A percentile compares a stretch with the other conserved stretches of the same genome.
These are phyloP conservation scores for Leishmania lainsoni DNA, from an alignment of 208 protist genomes.

Conservation along the genomic window DNA sequence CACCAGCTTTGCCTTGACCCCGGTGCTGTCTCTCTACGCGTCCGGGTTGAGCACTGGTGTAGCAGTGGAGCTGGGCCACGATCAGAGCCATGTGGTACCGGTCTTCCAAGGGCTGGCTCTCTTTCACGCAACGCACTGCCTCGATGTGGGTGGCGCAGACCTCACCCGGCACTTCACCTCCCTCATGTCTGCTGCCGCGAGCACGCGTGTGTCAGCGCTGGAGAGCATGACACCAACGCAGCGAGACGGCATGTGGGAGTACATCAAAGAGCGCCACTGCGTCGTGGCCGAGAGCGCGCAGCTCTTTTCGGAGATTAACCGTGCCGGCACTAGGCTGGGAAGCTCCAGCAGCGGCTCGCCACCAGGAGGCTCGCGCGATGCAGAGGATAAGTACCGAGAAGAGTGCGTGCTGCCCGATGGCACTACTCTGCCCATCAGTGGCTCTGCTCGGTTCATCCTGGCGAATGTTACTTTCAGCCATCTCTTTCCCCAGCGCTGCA, in stretches of 20 bases:
- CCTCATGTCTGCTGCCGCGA: slow-evolving; percentile 19
- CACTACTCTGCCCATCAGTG: slow-evolving; percentile 60
- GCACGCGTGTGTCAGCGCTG: slow-evolving; percentile 37
- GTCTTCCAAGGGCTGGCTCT: slow-evolving; percentile 97
- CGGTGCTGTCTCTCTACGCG: slow-evolving; percentile 90
- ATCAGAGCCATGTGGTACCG: slow-evolving; percentile 97
- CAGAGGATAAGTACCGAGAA: slow-evolving; percentile 38
- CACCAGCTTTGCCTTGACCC: slow-evolving; percentile 73
- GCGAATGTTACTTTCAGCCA: slow-evolving; percentile 82
- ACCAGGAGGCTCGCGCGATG: slow-evolving; percentile 2
- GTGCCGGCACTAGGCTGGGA: background rate
- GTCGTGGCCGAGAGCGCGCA: slow-evolving; percentile 38
- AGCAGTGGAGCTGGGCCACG: slow-evolving; percentile 96
- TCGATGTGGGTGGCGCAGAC: slow-evolving; percentile 82
- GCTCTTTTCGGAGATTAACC: slow-evolving; percentile 19
- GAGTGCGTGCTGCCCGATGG: slow-evolving; percentile 82
- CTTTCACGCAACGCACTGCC: slow-evolving; percentile 89
- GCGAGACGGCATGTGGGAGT: slow-evolving; percentile 65
- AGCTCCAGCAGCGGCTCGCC: background rate
- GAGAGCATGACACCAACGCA: slow-evolving; percentile 42
- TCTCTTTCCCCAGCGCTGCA: slow-evolving; percentile 45
- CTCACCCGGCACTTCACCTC: slow-evolving; percentile 59
- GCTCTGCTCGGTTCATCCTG: slow-evolving; percentile 54
- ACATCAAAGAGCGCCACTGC: slow-evolving; percentile 90
- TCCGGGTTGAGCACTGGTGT: slow-evolving; percentile 84